phyloP scores from a whole-genome alignment of 805 yeast genomes.

The Candida odintsovae region DNA sequence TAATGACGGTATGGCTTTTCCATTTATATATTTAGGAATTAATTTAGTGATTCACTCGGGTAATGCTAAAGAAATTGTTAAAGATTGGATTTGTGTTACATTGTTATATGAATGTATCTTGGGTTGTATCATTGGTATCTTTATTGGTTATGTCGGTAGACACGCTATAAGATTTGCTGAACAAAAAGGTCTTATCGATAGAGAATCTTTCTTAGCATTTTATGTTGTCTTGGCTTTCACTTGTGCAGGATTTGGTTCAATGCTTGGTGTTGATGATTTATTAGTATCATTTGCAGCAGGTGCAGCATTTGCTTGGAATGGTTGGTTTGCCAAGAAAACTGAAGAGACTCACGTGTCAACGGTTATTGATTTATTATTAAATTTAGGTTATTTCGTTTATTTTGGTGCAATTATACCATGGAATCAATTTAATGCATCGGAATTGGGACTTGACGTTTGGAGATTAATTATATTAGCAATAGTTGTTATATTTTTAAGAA shows the following conservation, averaged over 20 bases:
- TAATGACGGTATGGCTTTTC: slow-evolving; percentile 95
- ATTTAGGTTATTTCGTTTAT: slow-evolving; percentile 82
- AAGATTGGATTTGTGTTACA: slow-evolving; percentile 75
- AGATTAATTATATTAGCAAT: slow-evolving; percentile 70
- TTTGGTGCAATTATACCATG: slow-evolving; percentile 91
- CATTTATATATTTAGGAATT: slow-evolving; percentile 71
- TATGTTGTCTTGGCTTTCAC: slow-evolving; percentile 76
- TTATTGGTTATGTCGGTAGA: slow-evolving; percentile 66
- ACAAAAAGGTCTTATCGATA: slow-evolving; percentile 60
- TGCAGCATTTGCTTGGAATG: slow-evolving; percentile 91
- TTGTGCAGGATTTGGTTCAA: slow-evolving; percentile 86
- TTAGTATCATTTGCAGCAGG: slow-evolving; percentile 91
- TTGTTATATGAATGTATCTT: slow-evolving; percentile 76
- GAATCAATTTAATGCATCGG: slow-evolving; percentile 61
- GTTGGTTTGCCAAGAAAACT: slow-evolving; percentile 76
- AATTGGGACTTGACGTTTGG: slow-evolving; percentile 70
- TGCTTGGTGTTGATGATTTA: slow-evolving; percentile 84
- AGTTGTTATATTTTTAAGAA: slow-evolving; percentile 65
- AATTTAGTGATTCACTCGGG: slow-evolving; percentile 63
- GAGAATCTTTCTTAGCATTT: slow-evolving; percentile 84
- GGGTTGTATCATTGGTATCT: slow-evolving; percentile 70
- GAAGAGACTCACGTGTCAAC: slow-evolving; percentile 85
- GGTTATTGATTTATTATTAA: slow-evolving; percentile 78
- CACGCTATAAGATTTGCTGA: slow-evolving; percentile 74
- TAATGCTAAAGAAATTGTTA: slow-evolving; percentile 60